Conservation (phyloP, 1,139 yeast genomes). For the Diutina rugosa region DNA sequence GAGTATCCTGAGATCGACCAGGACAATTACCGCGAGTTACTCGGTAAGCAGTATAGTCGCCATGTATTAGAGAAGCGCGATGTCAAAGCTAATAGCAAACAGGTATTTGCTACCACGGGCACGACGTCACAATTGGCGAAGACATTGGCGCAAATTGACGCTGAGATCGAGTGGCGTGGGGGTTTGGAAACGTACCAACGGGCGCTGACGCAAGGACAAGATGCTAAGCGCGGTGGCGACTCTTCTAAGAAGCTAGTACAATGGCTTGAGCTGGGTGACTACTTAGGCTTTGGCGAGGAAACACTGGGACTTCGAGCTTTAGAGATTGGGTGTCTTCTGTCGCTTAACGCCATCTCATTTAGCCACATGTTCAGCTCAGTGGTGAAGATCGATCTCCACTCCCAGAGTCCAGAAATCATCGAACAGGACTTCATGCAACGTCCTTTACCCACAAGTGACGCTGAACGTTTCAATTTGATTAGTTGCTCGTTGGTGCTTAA, state of each 20-base stretch:
- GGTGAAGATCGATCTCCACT: conserved; percentile 63
- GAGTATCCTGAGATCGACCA: conserved; percentile 10
- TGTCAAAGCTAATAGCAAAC: conserved; percentile 5
- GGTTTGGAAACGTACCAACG: conserved; percentile 66
- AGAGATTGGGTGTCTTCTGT: conserved; percentile 74
- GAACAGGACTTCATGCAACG: conserved; percentile 80
- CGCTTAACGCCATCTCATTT: conserved; percentile 56
- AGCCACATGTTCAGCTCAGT: conserved; percentile 34
- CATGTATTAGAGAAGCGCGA: not conserved
- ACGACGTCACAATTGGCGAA: conserved; percentile 10
- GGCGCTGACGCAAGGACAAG: conserved; percentile 86
- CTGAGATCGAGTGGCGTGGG: conserved; percentile 48
- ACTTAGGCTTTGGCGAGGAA: not conserved
- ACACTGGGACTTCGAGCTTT: conserved; percentile 27
- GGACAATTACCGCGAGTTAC: conserved; percentile 11
- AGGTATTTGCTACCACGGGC: conserved; percentile 13
- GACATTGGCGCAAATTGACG: conserved; percentile 41
- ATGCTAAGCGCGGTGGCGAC: conserved; percentile 71
- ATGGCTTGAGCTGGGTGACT: conserved; percentile 35
- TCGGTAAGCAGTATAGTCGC: conserved; percentile 4
- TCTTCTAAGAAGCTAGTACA: conserved; percentile 63
- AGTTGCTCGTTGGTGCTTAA: conserved; percentile 82
- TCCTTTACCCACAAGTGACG: conserved; percentile 36
- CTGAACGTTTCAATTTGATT: conserved; percentile 45
- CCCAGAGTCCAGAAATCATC: conserved; percentile 58